Base-by-base conservation (phyloP, 139 green algal species). In the Nannochloris sp. region DNA sequence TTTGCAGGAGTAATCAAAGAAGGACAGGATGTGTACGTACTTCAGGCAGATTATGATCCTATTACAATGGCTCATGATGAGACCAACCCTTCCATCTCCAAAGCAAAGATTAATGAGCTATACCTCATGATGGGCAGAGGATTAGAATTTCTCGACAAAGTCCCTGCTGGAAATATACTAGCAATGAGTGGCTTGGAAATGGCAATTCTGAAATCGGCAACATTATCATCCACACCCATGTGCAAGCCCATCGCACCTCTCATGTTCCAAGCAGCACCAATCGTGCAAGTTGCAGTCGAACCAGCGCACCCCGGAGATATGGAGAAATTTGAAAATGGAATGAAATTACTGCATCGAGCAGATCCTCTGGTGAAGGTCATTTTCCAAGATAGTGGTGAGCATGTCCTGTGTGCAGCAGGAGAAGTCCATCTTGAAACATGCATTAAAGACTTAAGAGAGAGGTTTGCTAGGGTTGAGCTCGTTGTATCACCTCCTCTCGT, bases 361-460 rank as follows among this genome's bases (percentile, higher is more conserved):
- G 91, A 98, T 70, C 90, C 91, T 1, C 88, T 96, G 60, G 88
- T 96, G 23, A 83, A 58, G 19, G 66, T 81, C 37, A 51, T 43
- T 48, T n/a, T 79, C 44, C 68, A 69, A 44, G 79, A 87, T 44
- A 89, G 60, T 19, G 90, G 90, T 2, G 90, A 96, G 78, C 81
- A 92, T 62, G 83, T 98, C 60, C 55, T 98, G 25, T 84, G 80
- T 24, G 24, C 48, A 53, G 44, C 90, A 60, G 93, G 93, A 1
- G 93, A 99, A 74, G 91, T 98, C 57, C 93, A 99, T 78, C 71
- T 99, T 60, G 88, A 96, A 80, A 95, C 87, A 5, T 93, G 88
- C 64, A 71, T 99, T 49, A 92, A 94, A 69, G 93, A 99, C 74
- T 75, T 99, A 51, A 63, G 66, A 67, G 88, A 96, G 72, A 67